Percentiles rank a stretch among this genome's conserved stretches.
Evolutionary conservation across 768 basidiomycete species (phyloP).

Genomic region (Mycena filopes): DNA sequence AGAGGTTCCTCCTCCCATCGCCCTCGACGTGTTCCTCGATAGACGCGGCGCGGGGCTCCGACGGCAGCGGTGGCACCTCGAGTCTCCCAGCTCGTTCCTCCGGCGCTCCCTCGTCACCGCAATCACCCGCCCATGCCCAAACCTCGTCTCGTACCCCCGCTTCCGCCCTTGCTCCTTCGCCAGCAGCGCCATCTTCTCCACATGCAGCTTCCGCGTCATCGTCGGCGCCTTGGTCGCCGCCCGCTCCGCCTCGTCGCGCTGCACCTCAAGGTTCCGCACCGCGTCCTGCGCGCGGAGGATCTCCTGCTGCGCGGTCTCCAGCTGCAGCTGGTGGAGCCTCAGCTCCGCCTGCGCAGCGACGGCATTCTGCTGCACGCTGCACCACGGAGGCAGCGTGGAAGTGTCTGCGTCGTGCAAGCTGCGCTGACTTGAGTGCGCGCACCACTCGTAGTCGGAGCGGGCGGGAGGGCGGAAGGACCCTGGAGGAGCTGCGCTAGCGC

Average conservation of each 20-base stretch:
- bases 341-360: conserved; percentile 25
- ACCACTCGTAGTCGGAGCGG: conserved; percentile 13
- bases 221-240: conserved; percentile 54
- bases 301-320: conserved; percentile 22
- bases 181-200: conserved; percentile 58
- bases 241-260: conserved; percentile 36
- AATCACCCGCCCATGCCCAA: conserved; percentile 56
- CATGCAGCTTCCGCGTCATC: conserved; percentile 64
- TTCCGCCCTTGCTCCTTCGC: conserved; percentile 68
- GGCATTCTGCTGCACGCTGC: conserved; percentile 17
- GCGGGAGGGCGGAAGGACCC: conserved; percentile 14
- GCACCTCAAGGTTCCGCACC: conserved; percentile 17
- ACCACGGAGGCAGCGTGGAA: conserved; percentile 4
- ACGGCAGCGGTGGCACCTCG: not conserved
- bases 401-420: conserved; percentile 8
- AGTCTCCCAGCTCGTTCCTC: conserved; percentile 1
- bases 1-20: not conserved
- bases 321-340: conserved; percentile 12
- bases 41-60: conserved; percentile 11
- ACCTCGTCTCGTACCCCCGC: conserved; percentile 57
- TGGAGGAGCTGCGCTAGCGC: conserved; percentile 23
- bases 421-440: conserved; percentile 14
- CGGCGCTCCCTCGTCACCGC: conserved; percentile 17
- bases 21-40: conserved; percentile 16
- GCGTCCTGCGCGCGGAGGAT: conserved; percentile 11